phyloP scores from a whole-genome alignment of 148 eudicot species.

The Chenopodium album region DNA sequence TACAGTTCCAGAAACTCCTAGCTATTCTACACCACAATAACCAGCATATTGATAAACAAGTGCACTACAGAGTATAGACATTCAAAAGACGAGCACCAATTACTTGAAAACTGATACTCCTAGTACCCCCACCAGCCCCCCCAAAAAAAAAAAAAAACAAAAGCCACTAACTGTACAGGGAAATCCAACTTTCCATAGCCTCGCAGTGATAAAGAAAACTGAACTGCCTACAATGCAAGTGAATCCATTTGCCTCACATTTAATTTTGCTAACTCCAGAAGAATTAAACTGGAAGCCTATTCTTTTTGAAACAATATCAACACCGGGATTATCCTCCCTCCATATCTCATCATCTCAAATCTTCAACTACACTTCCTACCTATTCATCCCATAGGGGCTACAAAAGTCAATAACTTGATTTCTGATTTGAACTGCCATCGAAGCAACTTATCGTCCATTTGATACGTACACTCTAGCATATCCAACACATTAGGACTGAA shows the following conservation, averaged over 20 bases:
- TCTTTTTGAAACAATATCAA: neutral
- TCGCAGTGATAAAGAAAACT: neutral
- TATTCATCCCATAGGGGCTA: no score
- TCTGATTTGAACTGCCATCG: no score
- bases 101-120: no score
- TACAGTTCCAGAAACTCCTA: neutral
- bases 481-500: neutral
- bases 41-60: neutral
- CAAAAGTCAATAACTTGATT: no score
- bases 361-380: no score
- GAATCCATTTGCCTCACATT: neutral
- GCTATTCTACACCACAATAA: neutral
- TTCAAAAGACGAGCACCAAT: no score
- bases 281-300: neutral
- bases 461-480: neutral
- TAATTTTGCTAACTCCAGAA: neutral
- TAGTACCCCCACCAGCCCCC: no score
- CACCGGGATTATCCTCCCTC: neutral
- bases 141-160: no score
- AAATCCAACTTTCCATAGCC: no score
- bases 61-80: neutral
- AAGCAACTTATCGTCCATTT: neutral
- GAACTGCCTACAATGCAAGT: neutral
- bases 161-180: no score
- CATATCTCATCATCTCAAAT: neutral